phyloP scores from a whole-genome alignment of 805 yeast species.

The Schwanniomyces vanrijiae region DNA sequence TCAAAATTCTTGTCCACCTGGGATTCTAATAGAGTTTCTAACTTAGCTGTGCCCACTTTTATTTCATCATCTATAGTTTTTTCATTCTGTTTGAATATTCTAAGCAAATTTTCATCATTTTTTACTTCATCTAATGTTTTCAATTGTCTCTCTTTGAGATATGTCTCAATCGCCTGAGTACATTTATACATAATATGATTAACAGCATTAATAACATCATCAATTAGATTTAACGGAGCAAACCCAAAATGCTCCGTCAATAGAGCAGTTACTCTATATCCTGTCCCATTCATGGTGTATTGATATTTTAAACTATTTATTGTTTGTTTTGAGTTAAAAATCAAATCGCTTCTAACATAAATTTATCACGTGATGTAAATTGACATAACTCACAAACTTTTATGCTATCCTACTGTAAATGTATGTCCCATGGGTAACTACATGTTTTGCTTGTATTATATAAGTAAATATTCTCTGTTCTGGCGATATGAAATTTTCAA shows the following conservation, averaged over 20 bases:
- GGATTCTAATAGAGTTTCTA: slow-evolving; percentile 74
- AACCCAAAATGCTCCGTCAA: slow-evolving; percentile 85
- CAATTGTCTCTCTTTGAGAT: slow-evolving; percentile 43
- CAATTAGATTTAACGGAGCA: slow-evolving; percentile 79
- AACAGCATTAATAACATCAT: slow-evolving; percentile 85
- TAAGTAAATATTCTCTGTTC: too few species aligned
- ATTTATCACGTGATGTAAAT: too few species aligned
- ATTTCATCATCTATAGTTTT: slow-evolving; percentile 48
- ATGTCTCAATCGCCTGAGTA: slow-evolving; percentile 73
- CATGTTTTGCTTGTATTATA: too few species aligned
- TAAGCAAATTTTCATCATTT: slow-evolving; percentile 6
- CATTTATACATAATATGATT: slow-evolving; percentile 83
- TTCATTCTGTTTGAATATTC: slow-evolving; percentile 10
- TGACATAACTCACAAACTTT: too few species aligned
- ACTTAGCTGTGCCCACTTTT: slow-evolving; percentile 72
- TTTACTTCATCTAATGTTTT: slow-evolving; percentile 14
- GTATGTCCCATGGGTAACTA: too few species aligned
- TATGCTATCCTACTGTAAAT: too few species aligned
- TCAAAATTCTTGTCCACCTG: slow-evolving; percentile 82
- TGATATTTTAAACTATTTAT: neutral
- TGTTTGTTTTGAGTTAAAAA: neutral
- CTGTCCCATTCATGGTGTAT: slow-evolving; percentile 11
- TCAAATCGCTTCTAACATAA: neutral
- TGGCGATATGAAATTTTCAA: too few species aligned
- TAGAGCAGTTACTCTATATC: slow-evolving; percentile 37